A percentile compares a stretch with the other conserved stretches of the same genome.
Conservation (phyloP, 2,329 filamentous ascomycete species). For the Verticillium longisporum region DNA sequence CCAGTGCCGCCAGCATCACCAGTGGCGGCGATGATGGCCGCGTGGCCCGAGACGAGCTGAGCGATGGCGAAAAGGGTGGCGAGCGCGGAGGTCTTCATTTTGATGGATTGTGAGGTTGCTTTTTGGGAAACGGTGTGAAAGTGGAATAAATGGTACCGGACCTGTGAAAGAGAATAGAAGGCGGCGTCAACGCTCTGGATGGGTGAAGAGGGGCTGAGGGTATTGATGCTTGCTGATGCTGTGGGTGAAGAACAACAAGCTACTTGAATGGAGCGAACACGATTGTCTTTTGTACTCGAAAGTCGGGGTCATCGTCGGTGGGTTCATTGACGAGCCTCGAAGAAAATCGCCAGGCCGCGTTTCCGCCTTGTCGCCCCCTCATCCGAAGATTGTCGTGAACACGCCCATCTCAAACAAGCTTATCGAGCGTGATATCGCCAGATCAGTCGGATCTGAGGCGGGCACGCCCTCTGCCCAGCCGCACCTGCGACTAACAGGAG, state of each 20-base stretch:
- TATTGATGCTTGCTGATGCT: neutral
- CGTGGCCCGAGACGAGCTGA: conserved; percentile 53
- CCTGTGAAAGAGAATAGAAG: neutral
- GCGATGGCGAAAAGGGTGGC: conserved; percentile 45
- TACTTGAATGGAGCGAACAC: neutral
- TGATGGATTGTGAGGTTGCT: conserved; percentile 5
- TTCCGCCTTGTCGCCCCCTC: neutral
- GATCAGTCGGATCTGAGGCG: neutral
- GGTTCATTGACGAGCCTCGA: neutral
- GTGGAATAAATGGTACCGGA: conserved; percentile 9
- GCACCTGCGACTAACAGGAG: neutral
- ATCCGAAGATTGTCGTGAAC: neutral
- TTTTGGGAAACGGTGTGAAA: neutral
- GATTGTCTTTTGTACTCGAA: neutral
- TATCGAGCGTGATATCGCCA: neutral
- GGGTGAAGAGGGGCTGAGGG: neutral
- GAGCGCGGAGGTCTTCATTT: conserved; percentile 25
- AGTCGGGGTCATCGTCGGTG: neutral
- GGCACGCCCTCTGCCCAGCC: neutral
- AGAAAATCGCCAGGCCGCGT: neutral
- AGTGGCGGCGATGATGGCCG: conserved; percentile 49
- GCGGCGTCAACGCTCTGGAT: neutral
- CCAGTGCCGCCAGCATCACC: conserved; percentile 52
- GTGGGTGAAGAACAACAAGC: neutral
- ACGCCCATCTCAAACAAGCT: neutral